Evolutionary conservation across 2,329 filamentous ascomycete species (phyloP), one percentile per base, ranked within the genome.

Genomic region (Sporothrix schenckii): DNA sequence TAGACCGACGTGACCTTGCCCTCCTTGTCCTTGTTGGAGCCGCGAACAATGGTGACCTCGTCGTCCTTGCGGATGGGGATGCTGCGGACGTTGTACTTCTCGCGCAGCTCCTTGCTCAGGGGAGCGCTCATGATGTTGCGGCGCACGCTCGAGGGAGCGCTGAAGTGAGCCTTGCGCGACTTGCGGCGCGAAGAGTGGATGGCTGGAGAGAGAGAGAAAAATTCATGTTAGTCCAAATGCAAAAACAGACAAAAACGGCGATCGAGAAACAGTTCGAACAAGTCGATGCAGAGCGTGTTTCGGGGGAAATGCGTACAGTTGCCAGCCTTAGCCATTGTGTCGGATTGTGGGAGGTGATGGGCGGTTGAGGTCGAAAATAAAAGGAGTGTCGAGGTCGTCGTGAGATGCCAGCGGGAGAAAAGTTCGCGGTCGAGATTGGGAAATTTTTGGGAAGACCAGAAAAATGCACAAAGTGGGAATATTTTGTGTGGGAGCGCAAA

Each of bases 151-250:
- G 94, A 97, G 78, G 94, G 93, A 77, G 95, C 95, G 83, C 88
- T 87, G 90, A 97, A 99, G 89, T 99, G 94, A 82, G 93, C 92
- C 89, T 97, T 97, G 85, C 95, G 93, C 86, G 93, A 95, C 93
- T 99, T 99, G 87, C 94, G 91, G 86, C 94, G 90, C 81, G 93
- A 97, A 84, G 92, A 92, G 83, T 87, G 83, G 80, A 93, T 80
- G 79, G 82, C 88, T 91, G 76, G 53, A 63, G 54, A 30, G 49
- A 53, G 14, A 53, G 5, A 52, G 13, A 53, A 21, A 47, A 44
- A 24, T 11, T n/a, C 60, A 34, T 54, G 65, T 70, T 56, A 68
- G 69, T 44, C 10, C 41, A 21, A n/a, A 11, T 39, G 1, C 9
- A 27, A 9, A 14, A 16, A 34, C 68, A n/a, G 0, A 27, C 49